phyloP scores from a whole-genome alignment of 371 early-diverging fungal genomes.

The Amoeboaphelidium protococcarum region DNA sequence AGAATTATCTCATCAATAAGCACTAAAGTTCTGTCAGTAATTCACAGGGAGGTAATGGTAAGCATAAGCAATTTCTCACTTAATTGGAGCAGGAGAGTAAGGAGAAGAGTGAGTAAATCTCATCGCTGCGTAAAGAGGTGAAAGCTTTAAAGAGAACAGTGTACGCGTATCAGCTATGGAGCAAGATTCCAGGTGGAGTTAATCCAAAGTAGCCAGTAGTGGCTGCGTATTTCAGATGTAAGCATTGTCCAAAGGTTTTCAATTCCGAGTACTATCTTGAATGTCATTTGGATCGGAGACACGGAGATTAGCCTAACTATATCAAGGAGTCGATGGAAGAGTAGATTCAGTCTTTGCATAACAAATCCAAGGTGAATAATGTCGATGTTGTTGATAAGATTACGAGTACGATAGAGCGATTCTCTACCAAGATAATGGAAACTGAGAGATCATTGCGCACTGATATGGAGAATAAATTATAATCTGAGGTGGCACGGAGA shows the following conservation, averaged over 20 bases:
- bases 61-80: neutral
- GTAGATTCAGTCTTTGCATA: neutral
- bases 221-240: constrained; percentile 11
- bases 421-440: constrained; percentile 8
- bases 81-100: constrained; percentile 2
- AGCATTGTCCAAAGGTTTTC: constrained; percentile 17
- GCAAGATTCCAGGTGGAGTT: constrained; percentile 11
- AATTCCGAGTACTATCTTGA: constrained; percentile 11
- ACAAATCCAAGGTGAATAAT: neutral
- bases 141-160: constrained; percentile 14
- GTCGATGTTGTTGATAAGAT: constrained; percentile 6
- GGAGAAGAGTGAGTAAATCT: constrained; percentile 4
- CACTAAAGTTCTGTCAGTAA: constrained; percentile 1
- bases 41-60: neutral
- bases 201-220: neutral
- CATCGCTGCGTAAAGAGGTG: constrained; percentile 12
- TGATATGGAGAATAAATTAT: constrained; percentile 8
- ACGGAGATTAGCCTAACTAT: constrained; percentile 9
- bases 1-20: constrained; percentile 3
- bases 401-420: constrained; percentile 9
- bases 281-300: constrained; percentile 15
- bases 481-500: constrained; percentile 3
- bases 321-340: neutral
- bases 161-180: constrained; percentile 21
- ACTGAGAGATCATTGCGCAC: constrained; percentile 7